phyloP scores from a whole-genome alignment of 306 rosid species.

The Quercus aquifolioides region DNA sequence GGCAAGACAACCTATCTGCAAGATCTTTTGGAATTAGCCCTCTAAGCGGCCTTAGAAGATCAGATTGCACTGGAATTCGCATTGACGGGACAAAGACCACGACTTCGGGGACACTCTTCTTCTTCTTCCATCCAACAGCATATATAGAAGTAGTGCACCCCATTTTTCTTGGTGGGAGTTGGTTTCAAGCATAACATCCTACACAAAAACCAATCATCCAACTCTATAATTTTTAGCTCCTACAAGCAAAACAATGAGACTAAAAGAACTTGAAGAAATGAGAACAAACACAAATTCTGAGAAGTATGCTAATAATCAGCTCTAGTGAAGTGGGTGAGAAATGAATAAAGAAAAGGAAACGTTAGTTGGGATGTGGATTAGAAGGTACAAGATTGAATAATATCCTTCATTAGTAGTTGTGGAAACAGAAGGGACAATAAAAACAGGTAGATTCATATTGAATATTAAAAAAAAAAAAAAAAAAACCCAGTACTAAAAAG shows the following conservation, averaged over 20 bases:
- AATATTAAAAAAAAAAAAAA: not conserved
- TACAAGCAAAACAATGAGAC: not conserved
- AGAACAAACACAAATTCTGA: conserved; percentile 7
- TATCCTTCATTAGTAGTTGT: conserved; percentile 9
- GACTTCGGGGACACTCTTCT: conserved; percentile 64
- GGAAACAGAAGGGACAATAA: conserved; percentile 35
- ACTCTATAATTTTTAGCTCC: conserved; percentile 14
- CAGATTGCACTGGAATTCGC: conserved; percentile 74
- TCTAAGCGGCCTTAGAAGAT: conserved; percentile 63
- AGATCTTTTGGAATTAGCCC: conserved; percentile 62
- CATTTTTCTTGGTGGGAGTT: conserved; percentile 35
- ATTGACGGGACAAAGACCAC: conserved; percentile 63
- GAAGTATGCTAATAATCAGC: conserved; percentile 18
- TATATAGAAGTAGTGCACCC: conserved; percentile 79
- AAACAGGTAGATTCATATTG: conserved; percentile 33
- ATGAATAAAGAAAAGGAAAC: not conserved
- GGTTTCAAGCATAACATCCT: conserved; percentile 54
- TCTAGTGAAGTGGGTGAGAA: conserved; percentile 3
- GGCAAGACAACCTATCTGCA: conserved; percentile 51
- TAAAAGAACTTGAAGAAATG: conserved; percentile 17
- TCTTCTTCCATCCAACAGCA: conserved; percentile 54
- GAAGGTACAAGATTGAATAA: not conserved
- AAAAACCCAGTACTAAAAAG: not conserved
- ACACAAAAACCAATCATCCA: conserved; percentile 40
- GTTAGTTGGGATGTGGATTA: not conserved